Evolutionary conservation across 495 filamentous ascomycete species (phyloP), one percentile per base, ranked within the genome.

Genomic region (Xylaria cubensis): DNA sequence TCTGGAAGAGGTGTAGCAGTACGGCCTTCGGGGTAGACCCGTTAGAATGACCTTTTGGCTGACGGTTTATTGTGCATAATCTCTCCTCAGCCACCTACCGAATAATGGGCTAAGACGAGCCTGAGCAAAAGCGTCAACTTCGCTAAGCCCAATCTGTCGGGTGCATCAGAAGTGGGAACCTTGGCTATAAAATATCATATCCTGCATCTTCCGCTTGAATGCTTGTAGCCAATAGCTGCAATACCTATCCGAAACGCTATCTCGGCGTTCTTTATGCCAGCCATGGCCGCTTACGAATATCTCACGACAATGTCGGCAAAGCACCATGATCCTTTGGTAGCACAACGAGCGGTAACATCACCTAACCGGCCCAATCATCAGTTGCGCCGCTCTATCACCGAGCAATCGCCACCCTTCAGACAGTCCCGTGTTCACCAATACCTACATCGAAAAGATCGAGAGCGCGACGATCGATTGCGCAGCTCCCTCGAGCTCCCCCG

Each of bases 321-420:
- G 62, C 70, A 73, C 61, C 63, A 58, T 59, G 71, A 71, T 19
- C 39, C 61, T 21, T 8, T 41, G 0, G 51, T 17, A 10, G 24
- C 10, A 32, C 70, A 66, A 56, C 67, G 64, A 39, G 73, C 72
- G 17, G 58, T 77, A 24, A 74, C 79, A 61, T 81, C 83, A 32
- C 79, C 82, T 62, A 78, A 80, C 36, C 83, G 81, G 58, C 81
- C 84, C 51, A 80, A 82, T 56, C 86, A 88, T 71, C 82, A 84
- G 69, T 79, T 86, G 56, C 81, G 80, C 64, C 83, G 84, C 13
- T 87, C 86, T 44, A 84, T 86, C 62, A 81, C 82, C 63, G 85
- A 89, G 71, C 74, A 86, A 62, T 84, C 86, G 42, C 81, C 82
- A 42, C 80, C 86, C n/a, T 80, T 85, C 73, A 83, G 81, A 68